phyloP scores from a whole-genome alignment of 2,329 filamentous ascomycete species.

The Fusarium concolor region DNA sequence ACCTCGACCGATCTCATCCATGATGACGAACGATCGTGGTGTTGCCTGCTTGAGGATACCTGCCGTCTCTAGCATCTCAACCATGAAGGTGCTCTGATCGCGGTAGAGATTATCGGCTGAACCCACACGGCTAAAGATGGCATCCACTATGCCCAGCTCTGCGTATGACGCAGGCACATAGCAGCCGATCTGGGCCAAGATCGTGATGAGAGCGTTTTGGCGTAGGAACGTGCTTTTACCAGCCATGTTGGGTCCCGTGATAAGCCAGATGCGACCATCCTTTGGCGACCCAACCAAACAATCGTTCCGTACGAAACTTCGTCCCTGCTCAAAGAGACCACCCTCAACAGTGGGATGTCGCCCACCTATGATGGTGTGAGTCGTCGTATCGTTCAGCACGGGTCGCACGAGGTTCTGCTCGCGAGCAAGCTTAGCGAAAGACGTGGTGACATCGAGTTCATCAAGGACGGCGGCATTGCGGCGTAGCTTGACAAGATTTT shows the following conservation, averaged over 20 bases:
- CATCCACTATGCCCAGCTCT: conserved; percentile 91
- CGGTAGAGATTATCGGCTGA: conserved; percentile 95
- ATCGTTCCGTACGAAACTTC: conserved; percentile 86
- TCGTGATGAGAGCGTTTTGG: conserved; percentile 93
- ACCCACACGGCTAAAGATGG: conserved; percentile 92
- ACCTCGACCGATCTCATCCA: conserved; percentile 97
- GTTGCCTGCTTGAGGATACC: conserved; percentile 89
- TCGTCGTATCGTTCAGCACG: conserved; percentile 70
- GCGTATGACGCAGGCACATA: conserved; percentile 92
- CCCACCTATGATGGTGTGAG: conserved; percentile 84
- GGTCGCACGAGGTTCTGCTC: conserved; percentile 82
- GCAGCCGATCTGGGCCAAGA: conserved; percentile 91
- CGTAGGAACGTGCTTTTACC: conserved; percentile 96
- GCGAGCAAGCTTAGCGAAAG: conserved; percentile 81
- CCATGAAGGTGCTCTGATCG: conserved; percentile 98
- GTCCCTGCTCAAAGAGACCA: conserved; percentile 81
- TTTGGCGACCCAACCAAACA: conserved; percentile 78
- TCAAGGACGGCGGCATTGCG: conserved; percentile 93
- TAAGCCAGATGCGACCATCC: conserved; percentile 72
- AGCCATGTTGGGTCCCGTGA: conserved; percentile 96
- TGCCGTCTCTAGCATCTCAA: conserved; percentile 98
- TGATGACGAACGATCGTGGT: conserved; percentile 88
- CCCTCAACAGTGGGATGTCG: conserved; percentile 93
- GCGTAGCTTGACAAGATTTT: conserved; percentile 85
- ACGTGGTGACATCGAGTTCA: conserved; percentile 89